phyloP scores from a whole-genome alignment of 495 filamentous ascomycete species.

The Penicillium coprophilum region DNA sequence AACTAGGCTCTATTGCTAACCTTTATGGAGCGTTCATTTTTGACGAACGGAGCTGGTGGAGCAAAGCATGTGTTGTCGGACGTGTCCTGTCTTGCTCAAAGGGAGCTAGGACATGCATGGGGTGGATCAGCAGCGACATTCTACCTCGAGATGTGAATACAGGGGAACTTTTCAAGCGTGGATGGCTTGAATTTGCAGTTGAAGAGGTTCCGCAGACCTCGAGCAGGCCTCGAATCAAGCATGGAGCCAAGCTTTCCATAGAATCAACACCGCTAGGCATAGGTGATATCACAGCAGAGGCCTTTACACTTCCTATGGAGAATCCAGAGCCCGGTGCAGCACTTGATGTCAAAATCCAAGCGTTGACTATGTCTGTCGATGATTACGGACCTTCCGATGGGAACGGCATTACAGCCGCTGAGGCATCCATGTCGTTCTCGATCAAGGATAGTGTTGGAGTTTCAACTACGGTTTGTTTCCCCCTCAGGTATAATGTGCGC shows the following conservation, averaged over 20 bases:
- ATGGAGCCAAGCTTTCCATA: constrained; percentile 33
- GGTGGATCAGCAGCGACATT: constrained; percentile 67
- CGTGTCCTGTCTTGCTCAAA: constrained; percentile 67
- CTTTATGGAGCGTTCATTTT: constrained; percentile 80
- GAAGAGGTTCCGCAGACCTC: constrained; percentile 28
- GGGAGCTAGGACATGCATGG: constrained; percentile 72
- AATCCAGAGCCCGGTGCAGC: constrained; percentile 11
- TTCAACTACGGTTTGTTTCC: constrained; percentile 43
- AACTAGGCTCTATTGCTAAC: constrained; percentile 66
- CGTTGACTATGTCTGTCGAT: constrained; percentile 26
- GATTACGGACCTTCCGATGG: constrained; percentile 17
- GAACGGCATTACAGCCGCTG: constrained; percentile 38
- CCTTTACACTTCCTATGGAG: constrained; percentile 39
- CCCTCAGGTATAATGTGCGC: constrained; percentile 60
- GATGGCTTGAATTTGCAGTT: constrained; percentile 64
- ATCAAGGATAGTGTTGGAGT: constrained; percentile 23
- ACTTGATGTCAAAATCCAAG: constrained; percentile 20
- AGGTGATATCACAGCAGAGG: constrained; percentile 50
- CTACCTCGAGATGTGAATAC: constrained; percentile 40
- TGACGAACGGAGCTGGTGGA: constrained; percentile 73
- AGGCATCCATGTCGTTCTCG: constrained; percentile 53
- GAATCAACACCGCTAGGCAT: constrained; percentile 41
- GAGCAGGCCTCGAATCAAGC: constrained; percentile 39
- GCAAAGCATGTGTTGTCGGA: constrained; percentile 72
- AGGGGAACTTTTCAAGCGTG: constrained; percentile 45